Evolutionary conservation across 805 yeast species (phyloP).

Genomic region (Ogataea degrootiae): DNA sequence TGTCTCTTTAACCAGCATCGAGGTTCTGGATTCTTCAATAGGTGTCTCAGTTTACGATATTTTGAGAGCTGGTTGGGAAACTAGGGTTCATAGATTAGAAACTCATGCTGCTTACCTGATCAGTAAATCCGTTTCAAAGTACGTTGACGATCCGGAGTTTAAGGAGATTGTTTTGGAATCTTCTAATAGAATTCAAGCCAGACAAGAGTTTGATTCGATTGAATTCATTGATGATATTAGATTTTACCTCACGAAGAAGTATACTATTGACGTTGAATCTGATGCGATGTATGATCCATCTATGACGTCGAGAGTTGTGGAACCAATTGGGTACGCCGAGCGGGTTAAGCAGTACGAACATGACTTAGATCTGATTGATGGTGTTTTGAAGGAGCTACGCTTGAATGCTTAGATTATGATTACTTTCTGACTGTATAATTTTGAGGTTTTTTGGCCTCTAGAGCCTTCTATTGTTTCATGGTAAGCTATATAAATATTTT

Average conservation of each 20-base stretch:
- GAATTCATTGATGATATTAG: constrained; percentile 76
- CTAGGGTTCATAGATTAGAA: constrained; percentile 60
- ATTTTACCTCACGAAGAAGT: constrained; percentile 47
- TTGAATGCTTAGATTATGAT: constrained; percentile 35
- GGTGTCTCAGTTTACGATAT: constrained; percentile 48
- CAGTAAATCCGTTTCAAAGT: constrained; percentile 44
- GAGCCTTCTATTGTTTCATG: not conserved
- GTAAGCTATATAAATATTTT: no score
- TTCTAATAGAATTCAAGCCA: constrained; percentile 49
- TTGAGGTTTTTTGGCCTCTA: not conserved
- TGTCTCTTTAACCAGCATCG: constrained; percentile 35
- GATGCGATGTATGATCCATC: constrained; percentile 13
- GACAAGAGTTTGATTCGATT: constrained; percentile 76
- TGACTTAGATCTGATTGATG: constrained; percentile 38
- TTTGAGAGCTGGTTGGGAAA: constrained; percentile 62
- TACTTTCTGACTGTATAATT: no score
- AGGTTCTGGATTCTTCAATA: constrained; percentile 15
- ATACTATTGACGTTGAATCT: constrained; percentile 26
- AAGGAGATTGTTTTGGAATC: constrained; percentile 27
- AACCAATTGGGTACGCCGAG: constrained; percentile 14
- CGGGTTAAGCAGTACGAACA: constrained; percentile 25
- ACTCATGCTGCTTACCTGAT: constrained; percentile 54
- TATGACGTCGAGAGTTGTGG: constrained; percentile 4
- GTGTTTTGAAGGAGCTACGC: constrained; percentile 32
- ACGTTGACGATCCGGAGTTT: constrained; percentile 32